These are phyloP conservation scores for Saccharomycopsis hybrid DNA, from an alignment of 1,139 yeast species.

Conservation along the genomic window DNA sequence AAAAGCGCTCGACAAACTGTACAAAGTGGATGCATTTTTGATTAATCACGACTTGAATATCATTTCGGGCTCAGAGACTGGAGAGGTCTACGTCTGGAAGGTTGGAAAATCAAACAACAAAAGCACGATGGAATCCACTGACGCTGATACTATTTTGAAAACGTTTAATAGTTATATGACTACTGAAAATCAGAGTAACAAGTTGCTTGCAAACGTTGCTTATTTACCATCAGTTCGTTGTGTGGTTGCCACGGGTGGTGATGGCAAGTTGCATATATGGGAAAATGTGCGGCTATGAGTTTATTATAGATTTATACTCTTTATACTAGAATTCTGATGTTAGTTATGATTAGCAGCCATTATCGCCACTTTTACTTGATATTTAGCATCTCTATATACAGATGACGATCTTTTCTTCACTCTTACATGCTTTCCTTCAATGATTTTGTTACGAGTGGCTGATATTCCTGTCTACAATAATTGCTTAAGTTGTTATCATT, in stretches of 20 bases:
- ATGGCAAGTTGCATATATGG: conserved; percentile 18
- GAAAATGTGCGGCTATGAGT: background rate
- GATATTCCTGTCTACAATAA: no score
- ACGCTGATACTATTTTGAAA: conserved; percentile 5
- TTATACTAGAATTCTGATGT: no score
- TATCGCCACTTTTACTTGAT: no score
- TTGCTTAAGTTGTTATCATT: no score
- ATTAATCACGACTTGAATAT: conserved; percentile 1
- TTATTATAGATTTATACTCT: no score
- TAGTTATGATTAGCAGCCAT: no score
- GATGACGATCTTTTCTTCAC: no score
- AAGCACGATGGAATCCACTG: background rate
- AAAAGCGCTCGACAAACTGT: conserved; percentile 5
- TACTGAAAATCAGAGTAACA: conserved; percentile 8
- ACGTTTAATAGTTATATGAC: conserved; percentile 17
- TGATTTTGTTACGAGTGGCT: no score
- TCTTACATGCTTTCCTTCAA: no score
- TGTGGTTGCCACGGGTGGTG: conserved; percentile 15
- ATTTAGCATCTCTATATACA: no score
- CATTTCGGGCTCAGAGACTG: conserved; percentile 19
- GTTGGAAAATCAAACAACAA: background rate
- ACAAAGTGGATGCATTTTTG: conserved; percentile 6
- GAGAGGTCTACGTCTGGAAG: conserved; percentile 19
- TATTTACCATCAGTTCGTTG: background rate
- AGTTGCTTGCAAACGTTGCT: conserved; percentile 7